phyloP scores from a whole-genome alignment of 352 stramenopile species.

The Pythium apleroticum region DNA sequence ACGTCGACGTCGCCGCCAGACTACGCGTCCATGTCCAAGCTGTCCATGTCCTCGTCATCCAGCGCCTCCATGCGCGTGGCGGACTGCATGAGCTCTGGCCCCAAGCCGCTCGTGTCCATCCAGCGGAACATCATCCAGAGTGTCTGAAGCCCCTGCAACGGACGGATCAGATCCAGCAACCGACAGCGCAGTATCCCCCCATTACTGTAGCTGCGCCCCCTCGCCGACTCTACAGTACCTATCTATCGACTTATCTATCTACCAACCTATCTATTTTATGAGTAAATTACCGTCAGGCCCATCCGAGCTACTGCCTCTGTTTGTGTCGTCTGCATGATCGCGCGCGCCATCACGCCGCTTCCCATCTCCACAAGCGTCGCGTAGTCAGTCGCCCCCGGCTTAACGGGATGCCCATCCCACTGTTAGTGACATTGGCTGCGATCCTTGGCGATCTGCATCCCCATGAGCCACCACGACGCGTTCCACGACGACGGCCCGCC shows the following conservation, averaged over 20 bases:
- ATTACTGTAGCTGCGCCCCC: slow-evolving; percentile 14
- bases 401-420: neutral
- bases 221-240: slow-evolving; percentile 6
- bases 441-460: neutral
- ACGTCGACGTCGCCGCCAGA: neutral
- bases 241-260: slow-evolving; percentile 11
- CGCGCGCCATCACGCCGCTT: neutral
- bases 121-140: slow-evolving; percentile 28
- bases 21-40: slow-evolving; percentile 15
- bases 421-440: neutral
- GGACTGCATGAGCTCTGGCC: slow-evolving; percentile 1
- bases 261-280: slow-evolving; percentile 13
- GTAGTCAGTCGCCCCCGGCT: neutral
- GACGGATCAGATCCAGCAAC: neutral
- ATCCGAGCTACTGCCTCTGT: neutral
- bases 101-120: slow-evolving; percentile 7
- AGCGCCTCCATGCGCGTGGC: slow-evolving; percentile 3
- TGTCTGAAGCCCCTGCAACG: slow-evolving; percentile 5
- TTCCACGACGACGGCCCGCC: slow-evolving; percentile 46
- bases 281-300: neutral
- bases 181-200: slow-evolving; percentile 9
- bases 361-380: slow-evolving; percentile 4
- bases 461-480: slow-evolving; percentile 37
- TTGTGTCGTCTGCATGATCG: slow-evolving; percentile 3
- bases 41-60: slow-evolving; percentile 11